phyloP scores from a whole-genome alignment of 805 yeast species.

The Nakazawaea wickerhamii region DNA sequence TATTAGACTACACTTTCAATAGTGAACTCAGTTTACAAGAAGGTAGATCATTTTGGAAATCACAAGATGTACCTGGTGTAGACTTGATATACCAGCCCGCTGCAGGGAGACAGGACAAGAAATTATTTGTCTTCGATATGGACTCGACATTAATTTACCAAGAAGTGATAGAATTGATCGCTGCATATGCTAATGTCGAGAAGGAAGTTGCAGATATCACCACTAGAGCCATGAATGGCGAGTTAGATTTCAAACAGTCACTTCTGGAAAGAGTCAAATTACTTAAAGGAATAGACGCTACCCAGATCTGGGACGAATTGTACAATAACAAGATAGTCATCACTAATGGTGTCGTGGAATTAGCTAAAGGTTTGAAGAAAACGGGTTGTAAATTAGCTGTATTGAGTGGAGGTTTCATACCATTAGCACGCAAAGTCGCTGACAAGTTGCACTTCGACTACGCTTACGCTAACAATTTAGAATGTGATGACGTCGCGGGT shows the following conservation, averaged over 20 bases:
- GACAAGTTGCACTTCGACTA: constrained; percentile 67
- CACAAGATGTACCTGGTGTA: constrained; percentile 22
- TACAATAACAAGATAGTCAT: constrained; percentile 54
- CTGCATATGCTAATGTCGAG: constrained; percentile 90
- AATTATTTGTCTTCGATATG: constrained; percentile 90
- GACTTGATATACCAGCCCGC: constrained; percentile 40
- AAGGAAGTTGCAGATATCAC: constrained; percentile 84
- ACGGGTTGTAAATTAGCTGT: constrained; percentile 75
- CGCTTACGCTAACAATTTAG: constrained; percentile 79
- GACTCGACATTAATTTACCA: constrained; percentile 94
- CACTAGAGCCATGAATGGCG: constrained; percentile 95
- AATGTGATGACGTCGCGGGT: constrained; percentile 35
- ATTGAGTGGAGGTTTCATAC: constrained; percentile 91
- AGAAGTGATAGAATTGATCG: constrained; percentile 94
- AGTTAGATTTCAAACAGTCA: constrained; percentile 83
- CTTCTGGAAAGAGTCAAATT: constrained; percentile 67
- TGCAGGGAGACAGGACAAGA: constrained; percentile 33
- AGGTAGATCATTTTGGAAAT: constrained; percentile 18
- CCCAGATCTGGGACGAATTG: constrained; percentile 71
- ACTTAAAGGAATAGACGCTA: constrained; percentile 75
- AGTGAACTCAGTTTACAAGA: constrained; percentile 15
- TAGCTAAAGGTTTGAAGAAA: constrained; percentile 55
- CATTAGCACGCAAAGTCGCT: constrained; percentile 75
- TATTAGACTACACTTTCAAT: constrained; percentile 31
- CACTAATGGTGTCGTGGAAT: constrained; percentile 82